Evolutionary conservation across 805 yeast genomes (phyloP), one percentile per base, ranked within the genome.

Genomic region (Saccharomycopsis amapae): DNA sequence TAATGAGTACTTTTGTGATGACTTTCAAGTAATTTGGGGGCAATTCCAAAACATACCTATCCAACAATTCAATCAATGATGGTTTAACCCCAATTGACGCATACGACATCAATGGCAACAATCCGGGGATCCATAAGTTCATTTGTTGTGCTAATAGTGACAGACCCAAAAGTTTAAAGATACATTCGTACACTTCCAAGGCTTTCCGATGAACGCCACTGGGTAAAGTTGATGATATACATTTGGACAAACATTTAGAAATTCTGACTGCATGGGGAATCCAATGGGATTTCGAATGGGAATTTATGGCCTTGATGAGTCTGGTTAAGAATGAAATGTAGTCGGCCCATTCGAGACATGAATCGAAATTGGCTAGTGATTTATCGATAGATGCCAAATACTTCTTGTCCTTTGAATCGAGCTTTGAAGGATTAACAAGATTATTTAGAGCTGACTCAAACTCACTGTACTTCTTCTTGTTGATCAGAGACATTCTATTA

Each of bases 311-410:
- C 59, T 87, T 85, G 48, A 79, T 78, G 4, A 94, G 71, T 49
- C 84, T 78, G 2, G 90, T 79, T 38, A 94, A 68, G 60, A 86
- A 89, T 19, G 97, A 82, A 46, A 93, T 93, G 61, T 90, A 88
- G 60, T 93, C 98, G 12, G 98, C 97, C 99, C 99, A 93, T 66
- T 93, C 98, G 26, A 79, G 84, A 1, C 88, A 82, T 1, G 84
- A 66, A 43, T 86, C 96, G 66, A 90, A 90, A 17, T 76, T 69
- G 5, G 75, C 71, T 19, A 93, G 67, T 0, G 93, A 85, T 53
- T 80, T 75, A 43, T 84, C 90, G 10, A 90, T 73, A 47, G 73
- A 78, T n/a, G 75, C 69, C 18, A 70, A 66, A 57, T 79, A 82
- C 49, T 83, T 78, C 64, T 76, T 82, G 58, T 83, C 89, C 56